Percentiles rank a stretch among this genome's conserved stretches.
Conservation (phyloP, 768 basidiomycete genomes). For the button mushroom (Agaricus bisporus) region DNA sequence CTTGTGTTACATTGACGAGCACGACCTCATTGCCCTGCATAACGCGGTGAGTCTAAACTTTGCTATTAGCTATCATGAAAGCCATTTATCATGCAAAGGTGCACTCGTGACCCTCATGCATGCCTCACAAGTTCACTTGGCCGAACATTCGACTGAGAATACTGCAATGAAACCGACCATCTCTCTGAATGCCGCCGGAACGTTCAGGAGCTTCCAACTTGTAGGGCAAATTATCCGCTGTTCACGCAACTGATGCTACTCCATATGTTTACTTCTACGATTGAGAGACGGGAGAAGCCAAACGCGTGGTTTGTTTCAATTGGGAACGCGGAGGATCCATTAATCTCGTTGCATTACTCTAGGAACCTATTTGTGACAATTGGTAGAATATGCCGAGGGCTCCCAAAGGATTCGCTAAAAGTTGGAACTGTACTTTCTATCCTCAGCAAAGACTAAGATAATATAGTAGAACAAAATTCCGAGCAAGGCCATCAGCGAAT, state of each 20-base stretch:
- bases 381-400: too few species aligned
- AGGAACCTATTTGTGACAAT: neutral
- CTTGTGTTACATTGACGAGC: neutral
- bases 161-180: neutral
- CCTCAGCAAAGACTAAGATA: conserved; percentile 28
- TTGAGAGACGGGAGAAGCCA: neutral
- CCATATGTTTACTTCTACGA: neutral
- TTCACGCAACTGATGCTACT: neutral
- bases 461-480: conserved; percentile 48
- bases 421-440: too few species aligned
- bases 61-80: neutral
- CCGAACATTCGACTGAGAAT: neutral
- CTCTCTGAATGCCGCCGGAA: neutral
- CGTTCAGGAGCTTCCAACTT: neutral
- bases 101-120: neutral
- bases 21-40: neutral
- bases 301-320: neutral
- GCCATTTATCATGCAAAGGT: neutral
- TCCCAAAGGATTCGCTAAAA: too few species aligned
- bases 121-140: neutral
- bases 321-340: too few species aligned
- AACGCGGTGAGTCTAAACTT: neutral
- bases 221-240: neutral
- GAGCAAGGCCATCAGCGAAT: conserved; percentile 30
- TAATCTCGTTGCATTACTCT: neutral